Evolutionary conservation across 306 rosid genomes (phyloP), one percentile per base, ranked within the genome.

Genomic region (Fragaria ananassa): DNA sequence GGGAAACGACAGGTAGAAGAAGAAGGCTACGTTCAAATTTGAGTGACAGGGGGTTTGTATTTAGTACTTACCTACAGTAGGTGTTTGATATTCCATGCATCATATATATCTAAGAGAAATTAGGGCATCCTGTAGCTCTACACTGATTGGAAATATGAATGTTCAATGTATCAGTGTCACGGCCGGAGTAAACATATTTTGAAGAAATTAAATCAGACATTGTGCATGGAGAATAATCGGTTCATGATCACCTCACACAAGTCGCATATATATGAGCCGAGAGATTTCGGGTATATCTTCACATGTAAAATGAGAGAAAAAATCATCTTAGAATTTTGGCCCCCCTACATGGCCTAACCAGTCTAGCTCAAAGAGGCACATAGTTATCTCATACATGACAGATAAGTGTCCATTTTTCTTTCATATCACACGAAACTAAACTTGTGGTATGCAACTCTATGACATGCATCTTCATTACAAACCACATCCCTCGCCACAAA

Each of bases 21-120:
- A 72, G 51, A 80, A 76, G 50, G 37, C 51, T 3, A 4, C 1
- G 64, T 85, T 85, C 83, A 82, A 87, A 87, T 80, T 72, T 68
- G 74, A 56, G 73, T 29, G 65, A 79, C 1, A 60, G 61, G 61
- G 74, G 58, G 76, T 63, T 37, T 37, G 7, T 37, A 37, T 37
- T 76, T 69, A 29, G 83, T 57, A 82, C 70, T 65, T 71, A 57
- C 19, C 51, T 27, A 39, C 23, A 8, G 31, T 70, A n/a, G 50
- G 76, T 79, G 35, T 4, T 60, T 6, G 18, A 63, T 45, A n/a
- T 70, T 70, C 54, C 39, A n/a, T n/a, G n/a, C n/a, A 25, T 17
- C 66, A 19, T 39, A 10, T 39, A 39, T 53, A 53, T 34, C 51
- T 25, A 31, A 29, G 25, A 25, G 53, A 17, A 74, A 31, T 10